Percentiles rank a stretch among this genome's conserved stretches.
Conservation (phyloP, 75 land plant genomes). For the Cryptomeria japonica region DNA sequence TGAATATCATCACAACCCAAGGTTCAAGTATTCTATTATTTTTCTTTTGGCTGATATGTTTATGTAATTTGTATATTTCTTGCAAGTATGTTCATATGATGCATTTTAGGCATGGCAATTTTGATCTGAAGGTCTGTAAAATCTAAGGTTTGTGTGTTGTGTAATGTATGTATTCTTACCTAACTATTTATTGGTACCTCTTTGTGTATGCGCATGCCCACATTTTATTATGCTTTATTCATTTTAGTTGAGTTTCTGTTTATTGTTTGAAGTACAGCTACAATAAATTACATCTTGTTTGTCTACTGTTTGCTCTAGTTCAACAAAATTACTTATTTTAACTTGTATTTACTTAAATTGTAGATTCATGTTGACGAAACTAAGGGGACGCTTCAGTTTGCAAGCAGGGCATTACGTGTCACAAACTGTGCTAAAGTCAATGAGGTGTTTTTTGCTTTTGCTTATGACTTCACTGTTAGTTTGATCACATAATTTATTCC, state of each 20-base stretch:
- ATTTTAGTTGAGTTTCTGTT: background rate
- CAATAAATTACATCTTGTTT: background rate
- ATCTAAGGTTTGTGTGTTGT: background rate
- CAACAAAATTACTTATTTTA: background rate
- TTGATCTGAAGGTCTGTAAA: background rate
- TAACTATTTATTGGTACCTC: background rate
- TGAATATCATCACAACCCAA: background rate
- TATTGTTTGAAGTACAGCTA: background rate
- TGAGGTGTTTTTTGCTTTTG: conserved; percentile 65
- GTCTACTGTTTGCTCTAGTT: background rate
- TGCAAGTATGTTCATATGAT: background rate
- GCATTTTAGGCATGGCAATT: background rate
- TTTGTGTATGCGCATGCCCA: background rate
- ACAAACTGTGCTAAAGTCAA: conserved; percentile 97
- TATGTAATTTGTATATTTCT: background rate
- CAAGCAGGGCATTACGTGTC: conserved; percentile 93
- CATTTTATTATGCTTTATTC: background rate
- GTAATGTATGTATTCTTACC: background rate
- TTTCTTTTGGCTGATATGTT: background rate
- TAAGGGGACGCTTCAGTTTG: conserved; percentile 93
- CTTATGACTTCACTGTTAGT: background rate
- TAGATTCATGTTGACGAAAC: conserved; percentile 98
- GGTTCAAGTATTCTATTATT: background rate
- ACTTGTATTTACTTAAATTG: conserved; percentile 8
- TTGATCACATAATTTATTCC: background rate